phyloP scores from a whole-genome alignment of 345 rosid genomes.

The Hirschfeldia incana region DNA sequence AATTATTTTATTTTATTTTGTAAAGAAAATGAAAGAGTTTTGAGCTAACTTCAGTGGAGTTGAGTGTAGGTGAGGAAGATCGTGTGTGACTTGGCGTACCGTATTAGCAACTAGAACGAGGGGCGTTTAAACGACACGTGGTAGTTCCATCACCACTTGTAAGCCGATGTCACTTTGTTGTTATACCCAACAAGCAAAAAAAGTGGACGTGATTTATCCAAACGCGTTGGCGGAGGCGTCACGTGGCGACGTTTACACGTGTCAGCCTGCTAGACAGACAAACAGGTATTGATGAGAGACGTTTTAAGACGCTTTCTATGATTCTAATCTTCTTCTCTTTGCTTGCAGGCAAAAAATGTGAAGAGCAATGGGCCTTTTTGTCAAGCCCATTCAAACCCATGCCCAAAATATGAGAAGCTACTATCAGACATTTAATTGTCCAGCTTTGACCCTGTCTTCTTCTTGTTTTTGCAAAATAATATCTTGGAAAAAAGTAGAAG shows the following conservation, averaged over 20 bases:
- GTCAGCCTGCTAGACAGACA: background rate
- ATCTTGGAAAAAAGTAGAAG: background rate
- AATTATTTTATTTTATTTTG: background rate
- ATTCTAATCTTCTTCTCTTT: constrained; percentile 1
- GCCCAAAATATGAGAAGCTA: background rate
- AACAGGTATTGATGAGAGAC: constrained; percentile 1
- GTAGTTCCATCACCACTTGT: constrained; percentile 31
- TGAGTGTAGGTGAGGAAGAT: constrained; percentile 39
- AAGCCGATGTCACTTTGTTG: constrained; percentile 32
- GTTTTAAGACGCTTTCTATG: constrained; percentile 27
- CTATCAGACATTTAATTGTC: background rate
- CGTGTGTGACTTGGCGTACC: constrained; percentile 40
- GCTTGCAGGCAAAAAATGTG: background rate
- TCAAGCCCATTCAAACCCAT: constrained; percentile 15
- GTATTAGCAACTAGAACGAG: constrained; percentile 32
- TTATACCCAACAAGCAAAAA: constrained; percentile 35
- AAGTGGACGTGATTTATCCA: constrained; percentile 37
- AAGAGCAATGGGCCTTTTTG: background rate
- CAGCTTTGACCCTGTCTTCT: background rate
- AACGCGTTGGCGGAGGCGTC: constrained; percentile 40
- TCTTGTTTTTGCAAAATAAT: background rate
- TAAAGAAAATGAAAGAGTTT: background rate
- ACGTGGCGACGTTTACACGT: constrained; percentile 42
- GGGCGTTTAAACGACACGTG: constrained; percentile 36
- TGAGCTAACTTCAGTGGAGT: constrained; percentile 36